Conservation (phyloP, 2,329 filamentous ascomycete species). For the Aspergillus jensenii region DNA sequence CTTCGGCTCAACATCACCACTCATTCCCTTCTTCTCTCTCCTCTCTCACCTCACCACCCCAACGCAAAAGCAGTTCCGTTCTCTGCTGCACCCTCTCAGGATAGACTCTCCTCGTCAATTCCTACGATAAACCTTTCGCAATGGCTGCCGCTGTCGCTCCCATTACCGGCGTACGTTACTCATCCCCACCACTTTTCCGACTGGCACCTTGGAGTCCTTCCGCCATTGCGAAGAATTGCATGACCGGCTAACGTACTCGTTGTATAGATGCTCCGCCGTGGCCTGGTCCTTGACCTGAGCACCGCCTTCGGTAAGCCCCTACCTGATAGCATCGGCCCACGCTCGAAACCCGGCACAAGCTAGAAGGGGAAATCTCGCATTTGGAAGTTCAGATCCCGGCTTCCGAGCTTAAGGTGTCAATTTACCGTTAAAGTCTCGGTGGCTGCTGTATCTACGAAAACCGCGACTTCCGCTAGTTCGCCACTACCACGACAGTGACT, state of each 20-base stretch:
- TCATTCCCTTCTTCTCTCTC: constrained; percentile 22
- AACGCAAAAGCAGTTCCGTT: constrained; percentile 23
- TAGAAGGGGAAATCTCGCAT: not conserved
- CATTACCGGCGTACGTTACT: constrained; percentile 48
- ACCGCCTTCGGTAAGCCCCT: constrained; percentile 61
- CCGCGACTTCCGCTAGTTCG: not conserved
- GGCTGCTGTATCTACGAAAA: not conserved
- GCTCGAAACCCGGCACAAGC: not conserved
- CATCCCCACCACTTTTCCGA: constrained; percentile 17
- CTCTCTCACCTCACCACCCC: constrained; percentile 20
- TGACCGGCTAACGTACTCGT: constrained; percentile 15
- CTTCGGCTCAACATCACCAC: constrained; percentile 30
- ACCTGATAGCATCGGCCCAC: not conserved
- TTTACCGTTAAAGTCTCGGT: too few relatives aligned
- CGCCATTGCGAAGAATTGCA: not conserved
- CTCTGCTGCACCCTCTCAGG: constrained; percentile 19
- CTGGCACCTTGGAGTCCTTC: not conserved
- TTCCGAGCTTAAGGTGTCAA: not conserved
- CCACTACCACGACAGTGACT: constrained; percentile 7
- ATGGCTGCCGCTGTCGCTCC: constrained; percentile 46
- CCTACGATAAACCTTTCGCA: constrained; percentile 22
- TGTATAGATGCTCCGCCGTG: constrained; percentile 63
- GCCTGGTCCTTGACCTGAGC: constrained; percentile 65
- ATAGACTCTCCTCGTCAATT: constrained; percentile 14
- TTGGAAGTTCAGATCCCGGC: not conserved